Evolutionary conservation across 176 grass and related monocot species (phyloP).

Genomic region (Aechmea fasciata): DNA sequence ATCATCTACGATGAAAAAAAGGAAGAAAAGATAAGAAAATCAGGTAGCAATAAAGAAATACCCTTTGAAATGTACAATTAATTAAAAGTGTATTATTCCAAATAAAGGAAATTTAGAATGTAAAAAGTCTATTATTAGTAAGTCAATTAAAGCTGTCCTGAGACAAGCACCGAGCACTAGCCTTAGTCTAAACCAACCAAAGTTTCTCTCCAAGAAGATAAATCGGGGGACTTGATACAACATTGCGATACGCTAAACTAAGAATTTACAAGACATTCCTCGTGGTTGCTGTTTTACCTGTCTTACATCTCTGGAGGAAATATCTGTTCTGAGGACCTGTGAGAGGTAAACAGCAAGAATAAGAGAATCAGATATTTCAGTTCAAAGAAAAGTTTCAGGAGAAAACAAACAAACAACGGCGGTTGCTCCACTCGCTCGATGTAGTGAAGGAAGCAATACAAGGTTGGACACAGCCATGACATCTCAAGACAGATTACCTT

Average conservation of each 20-base stretch:
- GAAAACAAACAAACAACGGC: neutral
- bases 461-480: neutral
- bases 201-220: neutral
- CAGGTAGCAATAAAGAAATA: neutral
- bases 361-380: conserved; percentile 2
- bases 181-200: neutral
- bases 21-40: neutral
- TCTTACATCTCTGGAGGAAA: conserved; percentile 56
- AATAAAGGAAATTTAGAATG: neutral
- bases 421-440: neutral
- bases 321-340: conserved; percentile 40
- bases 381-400: neutral
- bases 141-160: no score
- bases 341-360: conserved; percentile 10
- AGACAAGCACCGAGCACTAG: neutral
- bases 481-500: neutral
- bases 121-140: no score
- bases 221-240: conserved; percentile 1
- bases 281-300: conserved; percentile 30
- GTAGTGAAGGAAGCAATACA: neutral
- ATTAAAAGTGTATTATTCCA: neutral
- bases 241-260: conserved; percentile 1
- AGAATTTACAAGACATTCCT: neutral
- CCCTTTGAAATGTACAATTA: conserved; percentile 5
- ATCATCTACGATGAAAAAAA: conserved; percentile 38